A percentile compares a stretch with the other conserved stretches of the same genome.
Conservation (phyloP, 2,329 filamentous ascomycete species). For the Trichoderma arundinaceum region DNA sequence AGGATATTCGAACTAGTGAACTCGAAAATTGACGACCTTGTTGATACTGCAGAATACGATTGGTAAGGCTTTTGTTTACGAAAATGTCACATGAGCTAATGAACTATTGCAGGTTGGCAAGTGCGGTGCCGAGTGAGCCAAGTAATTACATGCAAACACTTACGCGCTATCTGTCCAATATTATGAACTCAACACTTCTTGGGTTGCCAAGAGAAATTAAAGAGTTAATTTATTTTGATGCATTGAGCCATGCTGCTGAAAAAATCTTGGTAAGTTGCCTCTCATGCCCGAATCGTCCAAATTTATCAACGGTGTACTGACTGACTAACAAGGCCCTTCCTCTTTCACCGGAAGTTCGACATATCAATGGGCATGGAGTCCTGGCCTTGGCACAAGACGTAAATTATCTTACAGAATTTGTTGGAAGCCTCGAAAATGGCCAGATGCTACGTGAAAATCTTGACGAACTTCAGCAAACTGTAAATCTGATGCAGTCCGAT, state of each 20-base stretch:
- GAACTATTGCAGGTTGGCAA: conserved; percentile 51
- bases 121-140: conserved; percentile 70
- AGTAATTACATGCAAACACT: conserved; percentile 96
- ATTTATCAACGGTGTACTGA: not conserved
- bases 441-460: conserved; percentile 87
- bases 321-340: conserved; percentile 67
- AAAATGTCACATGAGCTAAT: conserved; percentile 33
- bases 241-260: conserved; percentile 85
- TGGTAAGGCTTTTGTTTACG: conserved; percentile 60
- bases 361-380: conserved; percentile 87
- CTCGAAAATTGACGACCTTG: conserved; percentile 96
- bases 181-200: conserved; percentile 93
- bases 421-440: conserved; percentile 80
- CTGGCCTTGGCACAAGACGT: conserved; percentile 82
- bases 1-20: conserved; percentile 98
- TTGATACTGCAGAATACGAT: conserved; percentile 97
- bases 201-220: conserved; percentile 96
- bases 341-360: conserved; percentile 76
- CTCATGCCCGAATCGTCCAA: not conserved
- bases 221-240: conserved; percentile 97
- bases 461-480: conserved; percentile 92
- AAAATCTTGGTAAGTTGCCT: conserved; percentile 71
- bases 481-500: conserved; percentile 82
- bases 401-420: conserved; percentile 81
- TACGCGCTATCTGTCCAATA: conserved; percentile 90